These are phyloP conservation scores for Sedum album DNA, from an alignment of 164 flowering plant species.

Conservation along the genomic window DNA sequence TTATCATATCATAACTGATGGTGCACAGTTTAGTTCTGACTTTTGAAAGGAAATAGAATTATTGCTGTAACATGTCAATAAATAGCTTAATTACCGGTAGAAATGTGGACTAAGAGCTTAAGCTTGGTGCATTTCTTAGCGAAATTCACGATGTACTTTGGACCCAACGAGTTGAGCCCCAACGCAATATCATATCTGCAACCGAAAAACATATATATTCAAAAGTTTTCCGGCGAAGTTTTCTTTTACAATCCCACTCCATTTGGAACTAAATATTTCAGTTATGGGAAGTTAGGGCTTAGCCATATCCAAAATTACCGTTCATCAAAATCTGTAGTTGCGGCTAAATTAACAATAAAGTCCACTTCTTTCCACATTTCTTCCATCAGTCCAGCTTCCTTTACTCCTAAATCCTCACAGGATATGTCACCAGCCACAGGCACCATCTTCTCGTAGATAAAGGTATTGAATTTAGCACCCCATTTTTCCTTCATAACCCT, in stretches of 20 bases:
- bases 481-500: too few species aligned
- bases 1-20: too few species aligned
- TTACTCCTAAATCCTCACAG: slow-evolving; percentile 33
- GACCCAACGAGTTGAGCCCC: slow-evolving; percentile 5
- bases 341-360: slow-evolving; percentile 46
- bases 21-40: too few species aligned
- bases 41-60: too few species aligned
- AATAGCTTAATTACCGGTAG: not conserved
- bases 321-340: slow-evolving; percentile 47
- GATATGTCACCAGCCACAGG: too few species aligned
- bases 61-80: too few species aligned
- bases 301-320: slow-evolving; percentile 11
- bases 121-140: not conserved
- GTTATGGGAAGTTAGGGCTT: not conserved
- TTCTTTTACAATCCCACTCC: too few species aligned
- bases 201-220: not conserved
- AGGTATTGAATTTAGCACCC: slow-evolving; percentile 28
- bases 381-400: slow-evolving; percentile 28
- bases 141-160: not conserved
- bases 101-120: slow-evolving; percentile 2
- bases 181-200: slow-evolving; percentile 1
- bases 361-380: slow-evolving; percentile 38
- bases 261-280: too few species aligned
- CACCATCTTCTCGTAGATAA: slow-evolving; percentile 31
- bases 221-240: not conserved